Evolutionary conservation across 202 grass and related monocot genomes (phyloP), one percentile per base, ranked within the genome.

Genomic region (Musa balbisiana): DNA sequence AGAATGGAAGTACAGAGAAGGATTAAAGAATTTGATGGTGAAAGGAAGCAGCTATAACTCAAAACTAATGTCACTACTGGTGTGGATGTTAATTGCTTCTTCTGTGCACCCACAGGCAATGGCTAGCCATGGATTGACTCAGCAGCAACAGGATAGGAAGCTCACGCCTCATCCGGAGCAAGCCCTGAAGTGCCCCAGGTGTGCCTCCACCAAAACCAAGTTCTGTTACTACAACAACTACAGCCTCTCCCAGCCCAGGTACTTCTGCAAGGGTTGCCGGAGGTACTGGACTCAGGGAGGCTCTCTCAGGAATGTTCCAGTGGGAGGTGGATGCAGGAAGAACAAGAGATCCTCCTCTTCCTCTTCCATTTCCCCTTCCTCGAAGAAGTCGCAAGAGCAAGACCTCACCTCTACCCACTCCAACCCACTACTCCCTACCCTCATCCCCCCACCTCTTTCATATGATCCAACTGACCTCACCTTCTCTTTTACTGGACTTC

Each of bases 161-260:
- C 51, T 25, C 21, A 62, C 26, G 75, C 43, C 75, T 14, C 75
- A 29, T 1, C 62, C 62, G 17, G 75, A 77, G 75, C 75, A 77
- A 67, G 49, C 75, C 49, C 62, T 77, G 13, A 64, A 77, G 62
- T 77, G 75, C 50, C 75, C 75, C 21, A 54, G 75, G 16, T 77
- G 75, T 29, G 21, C 64, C 9, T 77, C 75, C 62, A 67, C 62
- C 62, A 77, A 77, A 62, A 77, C 75, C 22, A 77, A 77, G 62
- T 77, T 77, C 49, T 77, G 75, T 62, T 77, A 77, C 62, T 77
- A 77, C 75, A 77, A 77, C 75, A 77, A 77, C 75, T 77, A 77
- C 75, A 77, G 75, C 75, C 62, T 77, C 50, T 67, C 75, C 21
- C 75, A 77, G 62, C 75, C 75, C 21, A 67, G 75, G 16, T 77